Conservation (phyloP, 2,329 filamentous ascomycete genomes). For the Xylariales sp. region DNA sequence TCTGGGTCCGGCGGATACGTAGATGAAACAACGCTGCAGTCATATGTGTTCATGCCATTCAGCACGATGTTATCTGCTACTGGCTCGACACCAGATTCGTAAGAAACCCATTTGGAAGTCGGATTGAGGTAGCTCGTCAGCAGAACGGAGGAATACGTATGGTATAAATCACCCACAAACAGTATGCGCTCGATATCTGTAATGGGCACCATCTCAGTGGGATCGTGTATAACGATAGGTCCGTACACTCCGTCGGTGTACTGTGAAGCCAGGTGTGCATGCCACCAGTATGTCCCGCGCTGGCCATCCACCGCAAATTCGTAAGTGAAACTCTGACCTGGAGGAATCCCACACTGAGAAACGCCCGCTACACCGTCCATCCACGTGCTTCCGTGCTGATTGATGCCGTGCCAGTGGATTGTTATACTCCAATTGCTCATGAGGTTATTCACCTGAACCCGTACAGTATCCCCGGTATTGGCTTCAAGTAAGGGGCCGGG, state of each 20-base stretch:
- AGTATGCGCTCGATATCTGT: conserved; percentile 30
- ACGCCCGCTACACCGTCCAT: conserved; percentile 64
- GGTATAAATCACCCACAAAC: conserved; percentile 34
- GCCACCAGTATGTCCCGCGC: conserved; percentile 47
- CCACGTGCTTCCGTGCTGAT: conserved; percentile 56
- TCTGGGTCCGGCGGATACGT: conserved; percentile 17
- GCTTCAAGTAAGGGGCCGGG: conserved; percentile 41
- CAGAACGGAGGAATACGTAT: conserved; percentile 26
- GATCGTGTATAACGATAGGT: conserved; percentile 46
- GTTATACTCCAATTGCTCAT: conserved; percentile 38
- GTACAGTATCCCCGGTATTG: conserved; percentile 36
- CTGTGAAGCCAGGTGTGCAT: conserved; percentile 56
- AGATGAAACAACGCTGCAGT: conserved; percentile 25
- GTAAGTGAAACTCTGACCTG: conserved; percentile 53
- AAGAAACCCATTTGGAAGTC: conserved; percentile 28
- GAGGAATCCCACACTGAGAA: conserved; percentile 55
- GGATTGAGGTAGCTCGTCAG: conserved; percentile 26
- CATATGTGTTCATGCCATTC: conserved; percentile 31
- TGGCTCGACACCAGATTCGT: conserved; percentile 32
- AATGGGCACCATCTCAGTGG: conserved; percentile 22
- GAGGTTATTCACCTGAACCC: conserved; percentile 34
- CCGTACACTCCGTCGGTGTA: conserved; percentile 63
- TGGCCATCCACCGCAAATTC: conserved; percentile 47
- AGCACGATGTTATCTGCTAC: conserved; percentile 34
- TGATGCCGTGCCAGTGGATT: conserved; percentile 67